Conservation (phyloP, 2,329 filamentous ascomycete species). For the Colletotrichum sp. region DNA sequence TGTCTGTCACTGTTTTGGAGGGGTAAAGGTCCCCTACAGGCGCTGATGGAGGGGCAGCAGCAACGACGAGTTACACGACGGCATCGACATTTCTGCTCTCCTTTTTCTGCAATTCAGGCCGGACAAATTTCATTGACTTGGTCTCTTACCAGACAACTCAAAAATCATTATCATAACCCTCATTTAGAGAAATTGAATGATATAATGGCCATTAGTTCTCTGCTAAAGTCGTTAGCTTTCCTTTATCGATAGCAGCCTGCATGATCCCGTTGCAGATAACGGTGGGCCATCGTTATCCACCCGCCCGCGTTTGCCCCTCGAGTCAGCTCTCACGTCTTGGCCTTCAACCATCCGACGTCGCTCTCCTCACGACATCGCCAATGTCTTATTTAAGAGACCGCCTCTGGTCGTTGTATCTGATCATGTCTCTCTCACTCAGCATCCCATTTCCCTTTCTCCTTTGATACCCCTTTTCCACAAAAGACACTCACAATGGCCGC, state of each 20-base stretch:
- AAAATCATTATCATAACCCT: neutral
- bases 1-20: neutral
- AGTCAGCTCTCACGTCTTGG: conserved; percentile 2
- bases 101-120: accelerated
- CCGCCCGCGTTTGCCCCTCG: conserved; percentile 10
- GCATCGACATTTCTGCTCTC: neutral
- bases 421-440: neutral
- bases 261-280: conserved; percentile 16
- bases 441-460: neutral
- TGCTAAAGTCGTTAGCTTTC: accelerated
- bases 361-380: neutral
- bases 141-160: neutral
- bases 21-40: neutral
- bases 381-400: neutral
- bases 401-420: neutral
- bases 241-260: neutral
- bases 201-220: accelerated
- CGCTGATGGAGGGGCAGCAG: neutral
- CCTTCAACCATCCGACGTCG: conserved; percentile 16
- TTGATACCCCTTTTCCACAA: neutral
- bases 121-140: accelerated
- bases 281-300: conserved; percentile 16
- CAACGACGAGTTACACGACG: neutral
- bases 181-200: accelerated
- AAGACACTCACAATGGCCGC: neutral